These are phyloP conservation scores for Brassica napus DNA, from an alignment of 345 rosid genomes.

Conservation along the genomic window DNA sequence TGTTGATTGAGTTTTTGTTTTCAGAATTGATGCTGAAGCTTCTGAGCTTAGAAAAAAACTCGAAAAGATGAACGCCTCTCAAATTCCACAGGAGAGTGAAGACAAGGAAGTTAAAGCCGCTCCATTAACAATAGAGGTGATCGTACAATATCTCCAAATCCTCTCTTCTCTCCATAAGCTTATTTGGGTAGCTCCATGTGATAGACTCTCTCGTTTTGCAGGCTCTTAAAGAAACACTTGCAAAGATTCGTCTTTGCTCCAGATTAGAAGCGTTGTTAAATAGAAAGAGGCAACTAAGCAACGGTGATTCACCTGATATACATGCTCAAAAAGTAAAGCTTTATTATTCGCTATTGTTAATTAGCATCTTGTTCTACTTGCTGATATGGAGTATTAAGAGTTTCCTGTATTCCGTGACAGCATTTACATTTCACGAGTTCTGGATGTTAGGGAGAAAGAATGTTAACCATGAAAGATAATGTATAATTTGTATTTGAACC, in stretches of 20 bases:
- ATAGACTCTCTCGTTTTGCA: conserved; percentile 35
- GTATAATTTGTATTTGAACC: conserved; percentile 37
- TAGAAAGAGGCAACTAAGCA: conserved; percentile 64
- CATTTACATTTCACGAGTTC: conserved; percentile 14
- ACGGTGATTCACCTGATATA: conserved; percentile 83
- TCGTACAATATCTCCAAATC: conserved; percentile 16
- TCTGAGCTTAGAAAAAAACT: conserved; percentile 64
- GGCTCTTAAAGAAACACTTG: conserved; percentile 82
- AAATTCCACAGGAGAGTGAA: conserved; percentile 44
- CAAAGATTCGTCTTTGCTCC: conserved; percentile 71
- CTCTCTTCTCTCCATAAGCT: conserved; percentile 9
- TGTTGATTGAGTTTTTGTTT: conserved; percentile 33
- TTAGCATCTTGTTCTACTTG: neutral
- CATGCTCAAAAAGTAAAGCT: conserved; percentile 84
- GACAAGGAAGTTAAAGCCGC: conserved; percentile 50
- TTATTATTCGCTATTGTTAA: conserved; percentile 6
- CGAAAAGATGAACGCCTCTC: conserved; percentile 47
- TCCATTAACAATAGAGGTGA: conserved; percentile 67
- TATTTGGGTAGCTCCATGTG: conserved; percentile 3
- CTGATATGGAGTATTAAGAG: neutral
- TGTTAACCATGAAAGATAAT: conserved; percentile 13
- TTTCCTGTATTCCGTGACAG: neutral
- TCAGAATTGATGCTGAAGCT: conserved; percentile 86
- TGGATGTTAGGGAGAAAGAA: conserved; percentile 8
- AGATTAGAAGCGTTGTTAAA: conserved; percentile 74